Conservation (phyloP, 2,329 filamentous ascomycete species). For the Cercospora janseana region DNA sequence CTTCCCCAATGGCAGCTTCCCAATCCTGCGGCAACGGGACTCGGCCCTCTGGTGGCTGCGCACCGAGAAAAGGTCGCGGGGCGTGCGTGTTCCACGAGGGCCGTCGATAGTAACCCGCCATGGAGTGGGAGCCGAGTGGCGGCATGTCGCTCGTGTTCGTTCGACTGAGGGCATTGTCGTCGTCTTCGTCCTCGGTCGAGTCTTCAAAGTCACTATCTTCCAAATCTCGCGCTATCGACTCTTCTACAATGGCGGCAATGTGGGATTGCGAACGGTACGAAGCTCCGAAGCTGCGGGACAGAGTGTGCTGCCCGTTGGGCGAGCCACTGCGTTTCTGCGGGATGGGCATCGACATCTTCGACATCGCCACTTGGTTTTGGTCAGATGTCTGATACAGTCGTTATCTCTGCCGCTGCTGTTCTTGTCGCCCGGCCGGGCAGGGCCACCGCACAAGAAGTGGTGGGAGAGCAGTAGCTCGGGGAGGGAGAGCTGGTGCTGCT, state of each 20-base stretch:
- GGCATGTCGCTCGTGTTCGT: constrained; percentile 20
- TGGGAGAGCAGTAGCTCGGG: too few species aligned
- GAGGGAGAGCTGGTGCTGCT: too few species aligned
- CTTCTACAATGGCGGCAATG: constrained; percentile 34
- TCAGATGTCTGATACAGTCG: not conserved
- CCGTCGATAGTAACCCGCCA: constrained; percentile 68
- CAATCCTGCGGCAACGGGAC: constrained; percentile 49
- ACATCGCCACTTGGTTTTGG: not conserved
- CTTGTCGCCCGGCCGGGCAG: too few species aligned
- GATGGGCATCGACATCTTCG: constrained; percentile 15
- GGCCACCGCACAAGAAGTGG: too few species aligned
- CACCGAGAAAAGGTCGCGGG: constrained; percentile 66
- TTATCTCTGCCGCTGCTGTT: not conserved
- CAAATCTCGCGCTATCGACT: constrained; percentile 35
- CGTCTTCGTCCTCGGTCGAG: constrained; percentile 19
- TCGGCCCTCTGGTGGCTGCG: constrained; percentile 51
- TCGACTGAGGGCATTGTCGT: constrained; percentile 20
- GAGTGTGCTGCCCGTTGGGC: constrained; percentile 7
- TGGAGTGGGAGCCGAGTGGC: constrained; percentile 42
- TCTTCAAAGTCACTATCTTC: constrained; percentile 29
- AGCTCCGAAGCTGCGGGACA: constrained; percentile 31
- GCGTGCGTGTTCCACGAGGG: constrained; percentile 74
- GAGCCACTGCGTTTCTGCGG: constrained; percentile 22
- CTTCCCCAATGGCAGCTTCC: constrained; percentile 55
- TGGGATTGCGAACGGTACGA: constrained; percentile 31